Evolutionary conservation across 192 early-diverging fungal genomes (phyloP).

Genomic region (Geranomyces michiganensis): DNA sequence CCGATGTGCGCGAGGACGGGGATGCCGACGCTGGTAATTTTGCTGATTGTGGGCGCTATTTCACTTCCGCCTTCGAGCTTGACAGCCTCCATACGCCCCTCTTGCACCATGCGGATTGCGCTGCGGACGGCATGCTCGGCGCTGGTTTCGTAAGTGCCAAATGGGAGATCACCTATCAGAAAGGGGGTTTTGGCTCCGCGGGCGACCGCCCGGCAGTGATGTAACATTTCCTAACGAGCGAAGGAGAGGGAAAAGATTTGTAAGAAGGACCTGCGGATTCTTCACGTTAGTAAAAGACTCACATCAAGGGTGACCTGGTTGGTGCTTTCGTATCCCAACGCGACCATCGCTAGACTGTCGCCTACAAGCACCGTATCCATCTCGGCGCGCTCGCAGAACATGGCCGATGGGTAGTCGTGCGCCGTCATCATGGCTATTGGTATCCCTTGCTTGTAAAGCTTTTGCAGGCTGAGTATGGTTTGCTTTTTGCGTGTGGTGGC

Average conservation of each 20-base stretch:
- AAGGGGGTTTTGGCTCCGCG: slow-evolving; percentile 79
- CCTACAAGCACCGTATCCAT: slow-evolving; percentile 92
- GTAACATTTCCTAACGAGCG: slow-evolving; percentile 81
- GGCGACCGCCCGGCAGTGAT: slow-evolving; percentile 88
- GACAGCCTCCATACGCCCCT: slow-evolving; percentile 90
- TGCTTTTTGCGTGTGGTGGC: slow-evolving; percentile 68
- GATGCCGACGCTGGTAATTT: slow-evolving; percentile 84
- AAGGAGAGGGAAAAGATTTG: too few species aligned
- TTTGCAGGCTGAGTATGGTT: slow-evolving; percentile 79
- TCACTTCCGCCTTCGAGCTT: slow-evolving; percentile 95
- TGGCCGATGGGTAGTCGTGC: slow-evolving; percentile 90
- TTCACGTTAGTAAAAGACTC: too few species aligned
- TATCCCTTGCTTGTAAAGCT: slow-evolving; percentile 68
- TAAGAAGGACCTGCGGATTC: too few species aligned
- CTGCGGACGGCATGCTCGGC: slow-evolving; percentile 74
- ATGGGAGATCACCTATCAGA: slow-evolving; percentile 86
- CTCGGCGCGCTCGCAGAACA: slow-evolving; percentile 79
- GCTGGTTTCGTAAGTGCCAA: slow-evolving; percentile 84
- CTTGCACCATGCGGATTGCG: slow-evolving; percentile 82
- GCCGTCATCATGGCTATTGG: slow-evolving; percentile 96
- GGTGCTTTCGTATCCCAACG: slow-evolving; percentile 85
- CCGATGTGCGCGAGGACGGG: slow-evolving; percentile 96
- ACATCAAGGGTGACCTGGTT: slow-evolving; percentile 85
- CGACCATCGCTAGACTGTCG: slow-evolving; percentile 97
- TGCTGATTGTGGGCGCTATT: slow-evolving; percentile 73